Conservation (phyloP, 441 rosid genomes). For the Hura crepitans region DNA sequence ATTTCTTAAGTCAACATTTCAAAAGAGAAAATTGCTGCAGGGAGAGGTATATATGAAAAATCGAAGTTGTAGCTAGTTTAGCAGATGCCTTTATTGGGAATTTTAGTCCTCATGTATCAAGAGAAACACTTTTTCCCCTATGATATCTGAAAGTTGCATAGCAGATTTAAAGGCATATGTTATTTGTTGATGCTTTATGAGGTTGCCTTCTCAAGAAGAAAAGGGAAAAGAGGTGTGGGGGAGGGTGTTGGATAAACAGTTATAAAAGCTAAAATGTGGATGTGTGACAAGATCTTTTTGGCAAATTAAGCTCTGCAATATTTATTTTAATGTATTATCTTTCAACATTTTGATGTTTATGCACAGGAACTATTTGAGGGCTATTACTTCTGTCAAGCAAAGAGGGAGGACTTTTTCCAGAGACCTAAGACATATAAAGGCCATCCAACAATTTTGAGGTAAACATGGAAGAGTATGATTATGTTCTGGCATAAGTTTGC, state of each 20-base stretch:
- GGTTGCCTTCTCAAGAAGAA: no score
- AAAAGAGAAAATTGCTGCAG: no score
- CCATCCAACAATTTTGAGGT: constrained; percentile 81
- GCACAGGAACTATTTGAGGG: constrained; percentile 89
- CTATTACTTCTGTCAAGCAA: constrained; percentile 94
- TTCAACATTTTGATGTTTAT: constrained; percentile 2
- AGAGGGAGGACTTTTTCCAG: constrained; percentile 68
- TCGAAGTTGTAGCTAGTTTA: no score
- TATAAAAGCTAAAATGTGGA: neutral
- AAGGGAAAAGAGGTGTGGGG: no score
- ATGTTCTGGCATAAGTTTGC: neutral
- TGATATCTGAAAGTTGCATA: neutral
- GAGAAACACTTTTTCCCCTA: neutral
- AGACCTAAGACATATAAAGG: constrained; percentile 75
- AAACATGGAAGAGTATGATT: constrained; percentile 6
- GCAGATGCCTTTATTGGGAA: no score
- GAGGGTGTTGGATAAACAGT: neutral
- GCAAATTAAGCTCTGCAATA: neutral
- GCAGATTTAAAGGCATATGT: neutral
- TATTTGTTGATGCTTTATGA: neutral
- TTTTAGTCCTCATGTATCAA: neutral
- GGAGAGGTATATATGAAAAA: no score
- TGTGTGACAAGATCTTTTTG: neutral
- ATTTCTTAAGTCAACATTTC: no score
- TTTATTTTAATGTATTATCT: constrained; percentile 12